Evolutionary conservation across 169 alveolate genomes (phyloP), one percentile per base, ranked within the genome.

Genomic region (Besnoitia besnoiti): DNA sequence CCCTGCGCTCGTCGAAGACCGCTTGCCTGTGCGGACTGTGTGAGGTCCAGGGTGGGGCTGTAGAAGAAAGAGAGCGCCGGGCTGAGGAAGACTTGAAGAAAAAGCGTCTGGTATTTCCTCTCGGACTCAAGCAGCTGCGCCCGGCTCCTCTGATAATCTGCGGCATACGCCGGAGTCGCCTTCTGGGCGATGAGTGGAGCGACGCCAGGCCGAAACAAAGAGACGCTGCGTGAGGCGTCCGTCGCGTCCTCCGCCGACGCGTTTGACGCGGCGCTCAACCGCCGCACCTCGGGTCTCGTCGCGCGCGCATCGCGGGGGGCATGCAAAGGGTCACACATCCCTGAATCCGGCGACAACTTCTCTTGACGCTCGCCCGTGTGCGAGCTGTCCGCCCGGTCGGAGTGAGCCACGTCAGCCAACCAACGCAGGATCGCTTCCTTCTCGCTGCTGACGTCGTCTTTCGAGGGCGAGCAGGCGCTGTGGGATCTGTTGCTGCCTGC

Each of bases 61-160:
- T 21, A 73, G 82, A 73, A 73, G 82, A 73, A 73, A 5, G 82
- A n/a, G 82, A 37, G 39, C 8, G 82, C n/a, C 46, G 82, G 82
- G 2, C 46, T 39, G 1, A n/a, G 46, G n/a, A 73, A 73, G 27
- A 73, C 82, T n/a, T 73, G 47, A 7, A 73, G 44, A 30, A 73
- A 73, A 42, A 73, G 39, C n/a, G 16, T n/a, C 24, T 73, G 82
- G n/a, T 73, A 73, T 30, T n/a, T 73, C 39, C 46, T 19, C n/a
- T 73, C 82, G 14, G 46, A 24, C 3, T 10, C 46, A 19, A 73
- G 82, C n/a, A 73, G 82, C 39, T 73, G 39, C n/a, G 39, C 82
- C 39, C 46, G 40, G 0, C 21, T n/a, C 39, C 24, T 1, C 14
- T 73, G 82, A 5, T 55, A 21, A 21, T 5, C 55, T 5, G 14